Evolutionary conservation across 2,329 filamentous ascomycete species (phyloP).

Genomic region (Ilyonectria robusta): DNA sequence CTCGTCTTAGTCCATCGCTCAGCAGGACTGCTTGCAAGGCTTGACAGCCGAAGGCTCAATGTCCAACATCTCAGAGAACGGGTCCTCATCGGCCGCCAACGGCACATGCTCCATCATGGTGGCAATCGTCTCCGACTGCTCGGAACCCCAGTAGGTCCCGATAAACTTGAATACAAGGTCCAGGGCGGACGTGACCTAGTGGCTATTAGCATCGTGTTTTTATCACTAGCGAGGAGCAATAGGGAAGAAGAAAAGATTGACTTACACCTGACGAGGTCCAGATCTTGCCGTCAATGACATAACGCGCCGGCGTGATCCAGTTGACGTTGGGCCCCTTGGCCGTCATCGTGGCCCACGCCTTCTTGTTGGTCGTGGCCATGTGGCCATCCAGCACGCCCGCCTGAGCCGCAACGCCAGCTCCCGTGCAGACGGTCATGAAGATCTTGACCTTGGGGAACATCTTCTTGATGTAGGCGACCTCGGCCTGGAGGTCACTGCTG

Average conservation of each 20-base stretch:
- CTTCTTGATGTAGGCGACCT: slow-evolving; percentile 51
- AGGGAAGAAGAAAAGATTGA: slow-evolving; percentile 1
- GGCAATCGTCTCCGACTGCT: slow-evolving; percentile 60
- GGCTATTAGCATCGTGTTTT: neutral
- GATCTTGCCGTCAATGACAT: slow-evolving; percentile 75
- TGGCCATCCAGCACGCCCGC: slow-evolving; percentile 73
- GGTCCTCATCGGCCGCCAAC: slow-evolving; percentile 46
- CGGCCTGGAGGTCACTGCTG: slow-evolving; percentile 54
- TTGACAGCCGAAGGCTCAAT: slow-evolving; percentile 42
- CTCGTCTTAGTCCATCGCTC: neutral
- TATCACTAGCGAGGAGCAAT: neutral
- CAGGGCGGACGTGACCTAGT: slow-evolving; percentile 53
- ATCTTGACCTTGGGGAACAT: slow-evolving; percentile 65
- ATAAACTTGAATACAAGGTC: slow-evolving; percentile 57
- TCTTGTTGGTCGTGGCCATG: slow-evolving; percentile 78
- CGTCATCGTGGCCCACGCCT: slow-evolving; percentile 64
- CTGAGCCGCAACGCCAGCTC: slow-evolving; percentile 69
- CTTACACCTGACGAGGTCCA: slow-evolving; percentile 74
- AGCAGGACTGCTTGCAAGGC: slow-evolving; percentile 32
- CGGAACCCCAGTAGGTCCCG: slow-evolving; percentile 63
- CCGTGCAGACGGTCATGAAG: slow-evolving; percentile 77
- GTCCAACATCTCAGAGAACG: slow-evolving; percentile 46
- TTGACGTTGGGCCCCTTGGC: slow-evolving; percentile 64
- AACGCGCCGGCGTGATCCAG: slow-evolving; percentile 75
- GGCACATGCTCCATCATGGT: slow-evolving; percentile 68